Evolutionary conservation across 306 rosid genomes (phyloP).

Genomic region (Prinsepia uniflora): DNA sequence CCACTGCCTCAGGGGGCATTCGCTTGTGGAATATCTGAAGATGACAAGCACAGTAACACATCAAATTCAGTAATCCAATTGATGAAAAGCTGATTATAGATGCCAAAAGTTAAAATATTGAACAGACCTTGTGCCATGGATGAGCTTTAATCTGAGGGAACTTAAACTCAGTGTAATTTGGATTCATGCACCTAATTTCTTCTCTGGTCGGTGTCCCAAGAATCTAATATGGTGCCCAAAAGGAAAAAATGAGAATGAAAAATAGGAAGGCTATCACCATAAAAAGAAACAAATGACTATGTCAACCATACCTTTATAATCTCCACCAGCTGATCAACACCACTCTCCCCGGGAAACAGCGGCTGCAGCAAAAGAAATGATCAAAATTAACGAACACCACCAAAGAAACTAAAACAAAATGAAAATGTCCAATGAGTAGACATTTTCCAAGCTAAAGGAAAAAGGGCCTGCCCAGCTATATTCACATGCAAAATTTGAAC

Average conservation of each 20-base stretch:
- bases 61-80: background rate
- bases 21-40: constrained; percentile 74
- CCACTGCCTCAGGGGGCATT: constrained; percentile 88
- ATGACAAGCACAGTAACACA: constrained; percentile 8
- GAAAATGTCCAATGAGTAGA: background rate
- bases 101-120: background rate
- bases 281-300: background rate
- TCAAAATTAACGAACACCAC: no score
- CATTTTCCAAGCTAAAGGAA: background rate
- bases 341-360: constrained; percentile 94
- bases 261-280: constrained; percentile 13
- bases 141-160: constrained; percentile 96
- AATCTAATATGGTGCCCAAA: constrained; percentile 39
- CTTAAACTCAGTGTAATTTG: constrained; percentile 78
- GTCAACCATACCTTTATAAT: constrained; percentile 66
- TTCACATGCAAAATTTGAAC: background rate
- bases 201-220: constrained; percentile 91
- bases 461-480: background rate
- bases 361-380: constrained; percentile 60
- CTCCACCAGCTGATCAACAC: constrained; percentile 96
- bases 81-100: background rate
- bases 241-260: constrained; percentile 26
- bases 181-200: constrained; percentile 96
- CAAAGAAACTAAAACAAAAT: background rate
- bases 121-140: constrained; percentile 90